These are phyloP conservation scores for Talaromyces thailandensis DNA, from an alignment of 495 filamentous ascomycete genomes.

Conservation along the genomic window DNA sequence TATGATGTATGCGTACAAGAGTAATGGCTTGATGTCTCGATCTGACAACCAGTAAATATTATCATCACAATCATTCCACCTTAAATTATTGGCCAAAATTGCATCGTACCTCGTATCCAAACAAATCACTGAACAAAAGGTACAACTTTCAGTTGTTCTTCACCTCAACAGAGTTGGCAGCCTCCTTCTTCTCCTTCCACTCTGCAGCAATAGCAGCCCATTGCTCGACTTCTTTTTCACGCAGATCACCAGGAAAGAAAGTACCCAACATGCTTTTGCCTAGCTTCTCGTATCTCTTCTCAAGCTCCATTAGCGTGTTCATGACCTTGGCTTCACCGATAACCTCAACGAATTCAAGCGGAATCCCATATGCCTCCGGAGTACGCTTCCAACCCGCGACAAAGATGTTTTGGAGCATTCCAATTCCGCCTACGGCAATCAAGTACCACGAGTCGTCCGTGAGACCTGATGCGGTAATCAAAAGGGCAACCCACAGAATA, in stretches of 20 bases:
- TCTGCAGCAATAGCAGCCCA: constrained; percentile 14
- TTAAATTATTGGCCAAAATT: not conserved
- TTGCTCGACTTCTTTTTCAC: constrained; percentile 12
- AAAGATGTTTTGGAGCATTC: constrained; percentile 37
- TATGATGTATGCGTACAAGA: not conserved
- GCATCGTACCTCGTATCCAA: not conserved
- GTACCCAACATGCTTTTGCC: constrained; percentile 19
- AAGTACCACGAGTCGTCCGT: constrained; percentile 32
- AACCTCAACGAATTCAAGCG: constrained; percentile 16
- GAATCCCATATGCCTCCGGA: constrained; percentile 19
- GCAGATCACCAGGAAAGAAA: constrained; percentile 26
- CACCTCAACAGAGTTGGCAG: not conserved
- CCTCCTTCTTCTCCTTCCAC: constrained; percentile 6
- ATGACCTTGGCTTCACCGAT: constrained; percentile 23
- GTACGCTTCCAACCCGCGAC: constrained; percentile 24
- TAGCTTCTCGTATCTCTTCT: constrained; percentile 18
- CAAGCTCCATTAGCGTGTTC: constrained; percentile 20
- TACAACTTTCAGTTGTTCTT: not conserved
- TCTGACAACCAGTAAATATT: not conserved
- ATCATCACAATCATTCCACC: not conserved
- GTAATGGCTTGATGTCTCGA: not conserved
- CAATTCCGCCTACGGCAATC: constrained; percentile 30
- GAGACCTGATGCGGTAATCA: constrained; percentile 28
- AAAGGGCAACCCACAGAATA: constrained; percentile 29
- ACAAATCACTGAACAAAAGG: not conserved